Percentiles rank a stretch among this genome's conserved stretches.
phyloP scores from a whole-genome alignment of 495 filamentous ascomycete species.

The Hyphodiscus hymeniophilus region DNA sequence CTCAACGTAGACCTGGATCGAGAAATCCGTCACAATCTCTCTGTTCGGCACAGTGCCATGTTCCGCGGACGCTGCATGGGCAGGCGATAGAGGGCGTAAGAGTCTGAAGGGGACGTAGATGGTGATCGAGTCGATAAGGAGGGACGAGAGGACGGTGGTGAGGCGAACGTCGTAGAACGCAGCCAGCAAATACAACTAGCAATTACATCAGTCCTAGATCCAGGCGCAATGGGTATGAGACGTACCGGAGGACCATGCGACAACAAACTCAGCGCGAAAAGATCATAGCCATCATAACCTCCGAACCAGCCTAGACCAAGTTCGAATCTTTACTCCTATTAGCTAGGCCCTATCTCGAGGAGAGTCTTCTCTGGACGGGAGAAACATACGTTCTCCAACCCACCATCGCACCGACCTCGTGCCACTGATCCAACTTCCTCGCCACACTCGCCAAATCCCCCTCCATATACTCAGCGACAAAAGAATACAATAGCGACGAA shows the following conservation, averaged over 20 bases:
- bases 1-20: constrained; percentile 53
- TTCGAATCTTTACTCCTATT: constrained; percentile 39
- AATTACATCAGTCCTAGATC: no score
- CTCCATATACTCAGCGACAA: constrained; percentile 39
- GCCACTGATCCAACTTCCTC: constrained; percentile 49
- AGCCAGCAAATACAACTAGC: constrained; percentile 42
- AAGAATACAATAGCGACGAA: constrained; percentile 46
- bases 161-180: constrained; percentile 65
- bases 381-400: constrained; percentile 53
- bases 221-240: constrained; percentile 1
- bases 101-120: constrained; percentile 62
- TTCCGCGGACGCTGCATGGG: constrained; percentile 43
- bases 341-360: constrained; percentile 13
- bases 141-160: constrained; percentile 42
- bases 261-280: constrained; percentile 57
- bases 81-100: constrained; percentile 52
- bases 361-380: not conserved
- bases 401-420: constrained; percentile 51
- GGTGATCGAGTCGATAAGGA: constrained; percentile 56
- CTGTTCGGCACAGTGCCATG: constrained; percentile 47
- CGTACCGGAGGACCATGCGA: constrained; percentile 60
- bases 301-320: constrained; percentile 63
- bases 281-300: constrained; percentile 65
- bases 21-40: constrained; percentile 57
- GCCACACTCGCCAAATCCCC: constrained; percentile 55